Evolutionary conservation across 2,329 filamentous ascomycete genomes (phyloP), one percentile per base, ranked within the genome.

Genomic region (Akanthomyces lecanii): DNA sequence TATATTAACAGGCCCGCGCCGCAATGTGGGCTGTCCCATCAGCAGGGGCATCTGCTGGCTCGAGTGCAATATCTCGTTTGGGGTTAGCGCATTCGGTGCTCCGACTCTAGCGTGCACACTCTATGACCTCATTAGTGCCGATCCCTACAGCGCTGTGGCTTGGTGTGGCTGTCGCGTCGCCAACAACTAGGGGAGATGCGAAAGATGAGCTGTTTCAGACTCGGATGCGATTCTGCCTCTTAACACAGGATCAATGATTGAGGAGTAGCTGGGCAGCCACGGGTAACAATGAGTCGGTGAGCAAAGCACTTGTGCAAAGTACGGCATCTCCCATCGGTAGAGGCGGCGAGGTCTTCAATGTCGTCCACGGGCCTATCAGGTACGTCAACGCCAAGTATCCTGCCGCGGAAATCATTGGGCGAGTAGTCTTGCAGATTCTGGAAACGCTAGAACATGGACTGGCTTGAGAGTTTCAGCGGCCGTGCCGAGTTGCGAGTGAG

Each of bases 81-180:
- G 40, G 53, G n/a, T 55, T 55, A 30, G 53, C 38, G 38, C 25
- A 14, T 25, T 21, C 3, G 50, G 30, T 44, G 53, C 53, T 55
- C 7, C 36, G 42, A 21, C 23, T 30, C 38, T 55, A 33, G 11
- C 11, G 7, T 44, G 53, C 25, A 14, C 53, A 16, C 38, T 42
- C 53, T 30, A 44, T 55, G 53, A 55, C 53, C 53, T 55, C 53
- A 55, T 55, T 25, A 30, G 53, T 55, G 53, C 53, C 53, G 53
- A 55, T 44, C 53, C 23, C 6, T 44, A 38, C n/a, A 38, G 50
- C 14, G 38, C 33, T 36, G 51, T 53, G 51, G 51, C 51, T 53
- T 53, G 33, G 30, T 8, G 51, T 38, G 33, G 33, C 33, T 36
- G 51, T 38, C n/a, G 30, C 30, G 33, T 21, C 5, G 50, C n/a